phyloP scores from a whole-genome alignment of 148 eudicot species.

The Diospyros lotus region DNA sequence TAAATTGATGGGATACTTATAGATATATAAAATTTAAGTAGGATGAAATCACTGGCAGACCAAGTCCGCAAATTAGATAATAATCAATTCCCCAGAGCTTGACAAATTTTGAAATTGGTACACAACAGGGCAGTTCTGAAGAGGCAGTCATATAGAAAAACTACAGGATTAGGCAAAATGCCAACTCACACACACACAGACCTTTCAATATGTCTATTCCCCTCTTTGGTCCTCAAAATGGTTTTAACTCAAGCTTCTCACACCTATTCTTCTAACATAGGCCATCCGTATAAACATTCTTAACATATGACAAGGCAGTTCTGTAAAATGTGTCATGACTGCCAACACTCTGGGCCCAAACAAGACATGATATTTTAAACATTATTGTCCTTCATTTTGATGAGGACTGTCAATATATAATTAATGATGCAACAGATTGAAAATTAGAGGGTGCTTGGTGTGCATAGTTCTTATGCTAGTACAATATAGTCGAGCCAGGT shows the following conservation, averaged over 20 bases:
- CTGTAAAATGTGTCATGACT: not conserved
- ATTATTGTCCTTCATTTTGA: not conserved
- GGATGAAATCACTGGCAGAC: too few species aligned
- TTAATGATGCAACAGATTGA: not conserved
- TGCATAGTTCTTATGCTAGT: not conserved
- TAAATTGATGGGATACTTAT: too few species aligned
- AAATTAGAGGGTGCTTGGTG: not conserved
- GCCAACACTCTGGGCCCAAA: not conserved
- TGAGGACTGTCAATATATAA: constrained; percentile 1
- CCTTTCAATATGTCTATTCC: not conserved
- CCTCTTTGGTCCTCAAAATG: not conserved
- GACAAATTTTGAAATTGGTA: too few species aligned
- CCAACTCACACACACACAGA: not conserved
- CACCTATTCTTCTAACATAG: not conserved
- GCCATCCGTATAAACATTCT: not conserved
- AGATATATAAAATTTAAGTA: too few species aligned
- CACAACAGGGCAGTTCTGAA: too few species aligned
- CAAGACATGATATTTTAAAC: not conserved
- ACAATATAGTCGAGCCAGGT: not conserved
- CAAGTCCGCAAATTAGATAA: too few species aligned
- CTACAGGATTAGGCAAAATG: too few species aligned
- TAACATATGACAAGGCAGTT: too few species aligned
- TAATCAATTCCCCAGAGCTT: too few species aligned
- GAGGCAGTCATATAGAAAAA: too few species aligned
- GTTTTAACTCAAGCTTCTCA: not conserved